Evolutionary conservation across 163 green algal genomes (phyloP).

Genomic region (Scenedesmus sp.): DNA sequence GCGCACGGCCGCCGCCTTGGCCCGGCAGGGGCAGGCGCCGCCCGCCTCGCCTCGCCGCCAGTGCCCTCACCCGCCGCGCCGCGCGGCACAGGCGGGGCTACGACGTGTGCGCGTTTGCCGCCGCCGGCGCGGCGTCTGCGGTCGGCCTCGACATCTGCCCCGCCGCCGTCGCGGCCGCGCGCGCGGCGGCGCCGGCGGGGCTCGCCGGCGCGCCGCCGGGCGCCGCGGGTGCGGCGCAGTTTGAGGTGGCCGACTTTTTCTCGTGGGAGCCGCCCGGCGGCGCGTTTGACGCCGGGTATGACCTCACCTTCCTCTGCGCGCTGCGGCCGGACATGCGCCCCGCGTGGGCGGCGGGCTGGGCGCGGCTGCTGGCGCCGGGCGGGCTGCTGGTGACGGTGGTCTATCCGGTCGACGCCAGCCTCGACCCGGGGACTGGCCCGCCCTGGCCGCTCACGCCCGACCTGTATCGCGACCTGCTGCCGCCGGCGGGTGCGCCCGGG

Average conservation of each 20-base stretch:
- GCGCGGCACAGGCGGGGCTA: slow-evolving; percentile 26
- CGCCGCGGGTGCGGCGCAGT: neutral
- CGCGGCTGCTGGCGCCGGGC: slow-evolving; percentile 9
- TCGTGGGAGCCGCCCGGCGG: neutral
- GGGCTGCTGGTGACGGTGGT: slow-evolving; percentile 31
- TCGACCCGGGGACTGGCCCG: neutral
- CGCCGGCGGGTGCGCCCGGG: slow-evolving; percentile 2
- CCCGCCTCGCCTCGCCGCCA: neutral
- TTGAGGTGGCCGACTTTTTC: slow-evolving; percentile 11
- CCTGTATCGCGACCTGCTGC: slow-evolving; percentile 41
- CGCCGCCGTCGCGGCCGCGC: slow-evolving; percentile 22
- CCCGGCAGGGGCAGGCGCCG: neutral
- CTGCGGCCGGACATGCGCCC: slow-evolving; percentile 13
- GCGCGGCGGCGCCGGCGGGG: neutral
- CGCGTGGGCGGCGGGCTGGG: slow-evolving; percentile 25
- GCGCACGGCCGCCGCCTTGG: neutral
- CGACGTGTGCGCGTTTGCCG: slow-evolving; percentile 21
- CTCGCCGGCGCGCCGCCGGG: neutral
- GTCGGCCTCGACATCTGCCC: slow-evolving; percentile 23
- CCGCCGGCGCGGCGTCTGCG: slow-evolving; percentile 7
- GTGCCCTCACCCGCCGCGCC: neutral
- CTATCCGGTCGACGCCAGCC: slow-evolving; percentile 22
- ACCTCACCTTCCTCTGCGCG: slow-evolving; percentile 31
- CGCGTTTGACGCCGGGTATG: slow-evolving; percentile 26
- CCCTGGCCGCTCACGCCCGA: slow-evolving; percentile 36